Evolutionary conservation across 208 protist genomes (phyloP), one percentile per base, ranked within the genome.

Genomic region (Acanthamoeba healyi): DNA sequence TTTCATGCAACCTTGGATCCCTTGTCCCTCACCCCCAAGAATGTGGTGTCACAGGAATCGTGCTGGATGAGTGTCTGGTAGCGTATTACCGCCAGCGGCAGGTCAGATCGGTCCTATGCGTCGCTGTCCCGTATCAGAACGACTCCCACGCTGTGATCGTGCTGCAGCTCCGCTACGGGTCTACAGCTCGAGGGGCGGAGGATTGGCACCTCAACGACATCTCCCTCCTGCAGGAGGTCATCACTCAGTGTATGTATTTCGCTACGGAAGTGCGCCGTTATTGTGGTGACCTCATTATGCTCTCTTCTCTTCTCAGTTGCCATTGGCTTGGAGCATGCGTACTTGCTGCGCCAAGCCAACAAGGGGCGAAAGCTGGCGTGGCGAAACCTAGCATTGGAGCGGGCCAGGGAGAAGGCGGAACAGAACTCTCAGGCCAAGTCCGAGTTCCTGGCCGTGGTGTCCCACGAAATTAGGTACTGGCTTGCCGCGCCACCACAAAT

Each of bases 381-480:
- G 88, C 22, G n/a, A 3, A 93, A 93, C 36, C 42, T 63, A 5
- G 88, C 58, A 15, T 42, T 93, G 15, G 56, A 49, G 14, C 38
- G 42, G 56, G 88, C 88, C 19, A 87, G 81, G 63, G 63, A 93
- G 49, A 72, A 58, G 19, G 95, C 94, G 40, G 61, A 94, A 34
- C 70, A 88, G 14, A 91, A 67, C 15, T 94, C 92, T n/a, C 29
- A 95, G 61, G 95, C 95, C 6, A 96, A 95, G 56, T 94, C 94
- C 29, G 87, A 94, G 38, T 96, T 96, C 29, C 77, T 96, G 29
- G 94, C 95, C 5, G 91, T 95, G 19, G 95, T 96, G 0, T 77
- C 42, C 5, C 95, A 96, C 46, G 95, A 96, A n/a, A 46, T 96
- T 6, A 40, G 42, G 40, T 29, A 24, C 42, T 61, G 4, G 44